Evolutionary conservation across 495 filamentous ascomycete species (phyloP), one percentile per base, ranked within the genome.

Genomic region (Endocarpon pusillum): DNA sequence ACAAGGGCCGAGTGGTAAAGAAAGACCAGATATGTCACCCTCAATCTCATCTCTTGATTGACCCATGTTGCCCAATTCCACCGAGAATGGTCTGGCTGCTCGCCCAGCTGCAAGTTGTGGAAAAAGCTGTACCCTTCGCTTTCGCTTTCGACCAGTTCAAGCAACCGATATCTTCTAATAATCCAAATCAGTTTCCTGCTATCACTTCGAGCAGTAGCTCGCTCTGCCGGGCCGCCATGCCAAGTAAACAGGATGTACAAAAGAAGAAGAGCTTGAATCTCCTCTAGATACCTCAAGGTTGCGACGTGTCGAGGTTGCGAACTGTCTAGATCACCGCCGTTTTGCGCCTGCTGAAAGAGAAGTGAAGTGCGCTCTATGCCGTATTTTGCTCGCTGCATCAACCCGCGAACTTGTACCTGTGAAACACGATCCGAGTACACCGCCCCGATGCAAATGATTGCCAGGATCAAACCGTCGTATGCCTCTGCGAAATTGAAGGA

Each of bases 371-470:
- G 43, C 32, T 67, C 59, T 35, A 72, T 53, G 3, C 62, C 62
- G 11, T 49, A 42, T 19, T 59, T 61, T 2, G 67, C 50, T 21
- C 64, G 52, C 27, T 76, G 66, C 51, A 72, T 73, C 38, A 78
- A 47, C 38, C 66, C 61, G 25, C 74, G 64, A 33, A 73, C 65
- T 38, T 73, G 58, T 18, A 55, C 46, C 11, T 68, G 48, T 2
- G 54, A 50, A 11, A 73, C 47, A 22, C 53, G 55, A 31, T 68
- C 51, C 17, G 74, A 76, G 48, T 79, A 80, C 18, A 75, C 73
- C 19, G 74, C 73, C 12, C 75, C 74, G 39, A 77, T 57, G 39
- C 65, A 74, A 36, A 78, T 64, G 60, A 80, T 73, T 14, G 63
- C 58, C 11, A 75, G 52, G 21, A 76, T 45, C 14, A 79, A 56